Evolutionary conservation across 2,329 filamentous ascomycete genomes (phyloP).

Genomic region (Fusarium nelsonii): DNA sequence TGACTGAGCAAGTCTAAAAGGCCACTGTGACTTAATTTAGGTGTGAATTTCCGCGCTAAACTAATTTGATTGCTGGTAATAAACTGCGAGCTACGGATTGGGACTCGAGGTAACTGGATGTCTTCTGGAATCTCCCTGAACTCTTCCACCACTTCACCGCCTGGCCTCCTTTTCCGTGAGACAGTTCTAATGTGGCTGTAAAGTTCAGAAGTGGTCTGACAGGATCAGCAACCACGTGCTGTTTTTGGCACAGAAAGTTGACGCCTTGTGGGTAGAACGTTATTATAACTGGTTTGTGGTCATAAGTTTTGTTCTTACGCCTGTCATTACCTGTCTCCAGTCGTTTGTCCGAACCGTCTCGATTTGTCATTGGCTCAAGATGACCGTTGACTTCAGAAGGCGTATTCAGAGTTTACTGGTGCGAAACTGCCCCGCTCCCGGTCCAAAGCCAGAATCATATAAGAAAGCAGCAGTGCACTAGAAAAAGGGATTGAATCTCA

Average conservation of each 20-base stretch:
- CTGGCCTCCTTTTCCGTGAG: background rate
- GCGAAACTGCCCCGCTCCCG: background rate
- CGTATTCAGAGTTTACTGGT: background rate
- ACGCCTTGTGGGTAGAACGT: constrained; percentile 6
- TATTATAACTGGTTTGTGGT: constrained; percentile 6
- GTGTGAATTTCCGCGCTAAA: too few relatives aligned
- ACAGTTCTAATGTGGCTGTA: background rate
- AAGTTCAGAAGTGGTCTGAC: background rate
- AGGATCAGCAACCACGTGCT: constrained; percentile 1
- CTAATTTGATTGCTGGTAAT: too few relatives aligned
- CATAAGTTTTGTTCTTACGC: background rate
- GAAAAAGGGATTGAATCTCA: background rate
- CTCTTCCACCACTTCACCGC: background rate
- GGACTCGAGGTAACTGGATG: background rate
- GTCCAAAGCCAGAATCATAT: background rate
- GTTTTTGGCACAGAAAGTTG: background rate
- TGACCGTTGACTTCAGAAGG: background rate
- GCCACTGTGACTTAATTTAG: too few relatives aligned
- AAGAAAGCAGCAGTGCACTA: background rate
- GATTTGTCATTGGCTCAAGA: background rate
- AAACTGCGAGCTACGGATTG: too few relatives aligned
- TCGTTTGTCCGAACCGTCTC: background rate
- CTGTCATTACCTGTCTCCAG: background rate
- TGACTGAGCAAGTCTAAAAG: too few relatives aligned
- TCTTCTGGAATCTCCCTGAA: too few relatives aligned